A percentile compares a stretch with the other conserved stretches of the same genome.
phyloP scores from a whole-genome alignment of 164 flowering plant genomes.

The Kingdonia uniflora region DNA sequence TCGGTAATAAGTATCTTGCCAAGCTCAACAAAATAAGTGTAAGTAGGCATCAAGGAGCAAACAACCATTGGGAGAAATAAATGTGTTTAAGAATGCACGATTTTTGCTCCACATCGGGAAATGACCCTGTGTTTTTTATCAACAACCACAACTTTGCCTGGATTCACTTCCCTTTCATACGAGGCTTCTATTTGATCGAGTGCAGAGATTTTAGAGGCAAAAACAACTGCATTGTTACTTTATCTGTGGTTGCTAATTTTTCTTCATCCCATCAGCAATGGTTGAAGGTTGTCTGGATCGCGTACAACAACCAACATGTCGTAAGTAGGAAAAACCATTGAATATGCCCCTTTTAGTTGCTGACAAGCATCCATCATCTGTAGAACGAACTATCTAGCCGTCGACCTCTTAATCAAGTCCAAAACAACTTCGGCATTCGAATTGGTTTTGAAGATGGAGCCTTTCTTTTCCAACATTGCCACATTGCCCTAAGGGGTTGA shows the following conservation, averaged over 20 bases:
- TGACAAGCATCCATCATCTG: constrained; percentile 84
- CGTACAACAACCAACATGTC: constrained; percentile 87
- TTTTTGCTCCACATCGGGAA: constrained; percentile 46
- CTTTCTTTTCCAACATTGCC: constrained; percentile 56
- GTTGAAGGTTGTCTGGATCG: constrained; percentile 76
- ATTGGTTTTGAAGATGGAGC: constrained; percentile 79
- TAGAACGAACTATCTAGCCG: constrained; percentile 52
- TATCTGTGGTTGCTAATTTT: constrained; percentile 66
- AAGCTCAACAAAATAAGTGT: constrained; percentile 39
- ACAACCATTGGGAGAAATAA: constrained; percentile 71
- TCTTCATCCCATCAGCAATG: constrained; percentile 85
- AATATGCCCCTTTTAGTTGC: constrained; percentile 75
- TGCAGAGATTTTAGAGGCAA: constrained; percentile 91
- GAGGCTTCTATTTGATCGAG: constrained; percentile 82
- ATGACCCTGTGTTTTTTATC: constrained; percentile 50
- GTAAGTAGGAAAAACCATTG: constrained; percentile 74
- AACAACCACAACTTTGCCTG: constrained; percentile 81
- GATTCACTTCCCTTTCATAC: constrained; percentile 76
- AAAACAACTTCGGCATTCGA: constrained; percentile 90
- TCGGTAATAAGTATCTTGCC: constrained; percentile 78
- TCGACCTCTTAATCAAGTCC: constrained; percentile 76
- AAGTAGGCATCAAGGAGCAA: constrained; percentile 67
- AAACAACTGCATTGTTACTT: constrained; percentile 13
- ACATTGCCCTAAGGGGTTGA: constrained; percentile 6
- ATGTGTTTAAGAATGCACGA: constrained; percentile 85